Conservation (phyloP, 192 early-diverging fungal species). For the Coemansia sp. region DNA sequence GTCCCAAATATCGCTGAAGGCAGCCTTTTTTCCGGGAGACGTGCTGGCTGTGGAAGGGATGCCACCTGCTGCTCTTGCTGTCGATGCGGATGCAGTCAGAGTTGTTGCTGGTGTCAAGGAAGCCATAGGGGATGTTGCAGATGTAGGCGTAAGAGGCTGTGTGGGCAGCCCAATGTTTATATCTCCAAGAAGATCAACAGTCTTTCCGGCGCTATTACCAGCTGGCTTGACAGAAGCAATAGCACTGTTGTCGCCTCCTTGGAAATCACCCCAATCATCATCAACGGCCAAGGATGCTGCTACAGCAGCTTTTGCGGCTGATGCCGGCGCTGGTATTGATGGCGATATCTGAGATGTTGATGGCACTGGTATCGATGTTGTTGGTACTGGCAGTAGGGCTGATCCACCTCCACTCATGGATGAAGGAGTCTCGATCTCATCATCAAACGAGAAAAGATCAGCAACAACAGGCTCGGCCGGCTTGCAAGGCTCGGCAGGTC, state of each 20-base stretch:
- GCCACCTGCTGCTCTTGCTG: conserved; percentile 1
- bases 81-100: not conserved
- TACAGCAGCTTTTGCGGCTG: conserved; percentile 27
- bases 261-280: conserved; percentile 84
- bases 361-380: not conserved
- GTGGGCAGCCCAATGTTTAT: conserved; percentile 19
- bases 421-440: conserved; percentile 24
- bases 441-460: conserved; percentile 52
- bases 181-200: conserved; percentile 34
- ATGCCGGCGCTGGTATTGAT: not conserved
- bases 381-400: conserved; percentile 14
- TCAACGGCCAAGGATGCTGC: conserved; percentile 35
- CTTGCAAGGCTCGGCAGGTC: conserved; percentile 20
- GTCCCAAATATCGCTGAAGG: conserved; percentile 69
- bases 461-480: conserved; percentile 41
- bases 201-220: not conserved
- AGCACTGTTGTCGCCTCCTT: conserved; percentile 19
- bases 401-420: conserved; percentile 23
- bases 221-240: conserved; percentile 8
- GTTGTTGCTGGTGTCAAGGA: not conserved
- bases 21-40: conserved; percentile 21
- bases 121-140: conserved; percentile 15
- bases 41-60: not conserved
- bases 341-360: not conserved
- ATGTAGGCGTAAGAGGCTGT: conserved; percentile 18